These are phyloP conservation scores for Pulveroboletus sp. DNA, from an alignment of 768 basidiomycete genomes.

Conservation along the genomic window DNA sequence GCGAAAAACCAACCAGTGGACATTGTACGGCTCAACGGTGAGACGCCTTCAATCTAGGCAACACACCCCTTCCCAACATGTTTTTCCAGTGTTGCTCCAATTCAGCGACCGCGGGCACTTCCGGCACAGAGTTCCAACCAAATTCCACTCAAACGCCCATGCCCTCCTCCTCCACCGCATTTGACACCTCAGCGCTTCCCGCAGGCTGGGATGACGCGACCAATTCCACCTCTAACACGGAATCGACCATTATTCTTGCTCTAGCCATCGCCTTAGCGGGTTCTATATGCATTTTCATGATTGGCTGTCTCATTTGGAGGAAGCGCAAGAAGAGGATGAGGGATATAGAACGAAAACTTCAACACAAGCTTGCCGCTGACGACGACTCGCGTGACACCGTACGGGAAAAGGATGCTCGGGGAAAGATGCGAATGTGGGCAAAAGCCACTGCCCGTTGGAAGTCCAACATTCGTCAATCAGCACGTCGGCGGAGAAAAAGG, in stretches of 20 bases:
- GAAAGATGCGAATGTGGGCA: conserved; percentile 60
- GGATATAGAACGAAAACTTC: conserved; percentile 55
- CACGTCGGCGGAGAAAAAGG: conserved; percentile 50
- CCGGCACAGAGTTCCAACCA: not conserved
- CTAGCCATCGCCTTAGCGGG: conserved; percentile 64
- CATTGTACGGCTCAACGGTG: conserved; percentile 69
- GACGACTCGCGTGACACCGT: conserved; percentile 29
- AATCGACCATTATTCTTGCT: conserved; percentile 49
- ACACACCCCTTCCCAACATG: not conserved
- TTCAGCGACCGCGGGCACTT: conserved; percentile 2
- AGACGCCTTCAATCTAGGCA: conserved; percentile 27
- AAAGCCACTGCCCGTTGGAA: conserved; percentile 69
- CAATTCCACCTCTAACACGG: conserved; percentile 20
- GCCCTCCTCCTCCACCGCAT: conserved; percentile 12
- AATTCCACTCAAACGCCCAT: conserved; percentile 11
- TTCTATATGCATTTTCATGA: conserved; percentile 58
- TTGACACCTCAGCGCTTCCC: conserved; percentile 40
- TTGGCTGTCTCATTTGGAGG: conserved; percentile 61
- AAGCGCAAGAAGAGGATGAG: conserved; percentile 33
- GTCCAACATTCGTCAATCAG: conserved; percentile 57
- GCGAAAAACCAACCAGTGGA: conserved; percentile 54
- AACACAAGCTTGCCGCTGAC: conserved; percentile 22
- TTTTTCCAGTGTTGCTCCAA: conserved; percentile 17
- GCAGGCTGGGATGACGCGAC: conserved; percentile 46
- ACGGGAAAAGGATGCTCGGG: conserved; percentile 45